These are phyloP conservation scores for Lecanicillium sp. DNA, from an alignment of 2,329 filamentous ascomycete genomes.

Conservation along the genomic window DNA sequence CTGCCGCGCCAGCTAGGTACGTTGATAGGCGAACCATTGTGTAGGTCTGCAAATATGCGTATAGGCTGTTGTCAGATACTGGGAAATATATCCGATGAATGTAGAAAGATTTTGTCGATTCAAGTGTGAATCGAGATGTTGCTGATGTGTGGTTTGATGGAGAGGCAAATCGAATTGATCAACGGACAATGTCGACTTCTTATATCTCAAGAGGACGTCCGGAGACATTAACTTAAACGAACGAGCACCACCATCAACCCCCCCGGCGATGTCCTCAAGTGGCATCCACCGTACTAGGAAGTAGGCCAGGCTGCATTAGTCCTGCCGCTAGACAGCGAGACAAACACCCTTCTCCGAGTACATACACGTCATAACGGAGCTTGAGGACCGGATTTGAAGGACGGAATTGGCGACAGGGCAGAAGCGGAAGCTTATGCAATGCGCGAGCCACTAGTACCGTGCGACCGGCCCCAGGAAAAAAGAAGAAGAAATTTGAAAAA, in stretches of 20 bases:
- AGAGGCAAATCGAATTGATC: too few species aligned
- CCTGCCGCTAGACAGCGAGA: background rate
- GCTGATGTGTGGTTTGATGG: too few species aligned
- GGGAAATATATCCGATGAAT: too few species aligned
- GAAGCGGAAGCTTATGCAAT: too few species aligned
- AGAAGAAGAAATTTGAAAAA: background rate
- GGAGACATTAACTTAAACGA: too few species aligned
- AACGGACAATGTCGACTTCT: too few species aligned
- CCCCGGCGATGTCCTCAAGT: background rate
- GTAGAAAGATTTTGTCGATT: background rate
- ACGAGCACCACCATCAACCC: too few species aligned
- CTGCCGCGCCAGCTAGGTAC: background rate
- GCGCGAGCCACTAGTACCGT: background rate
- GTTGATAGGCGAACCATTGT: slow-evolving; percentile 5
- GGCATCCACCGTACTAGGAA: background rate
- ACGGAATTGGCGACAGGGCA: slow-evolving; percentile 5
- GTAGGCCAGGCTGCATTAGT: background rate
- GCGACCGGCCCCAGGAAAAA: too few species aligned
- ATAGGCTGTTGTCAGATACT: too few species aligned
- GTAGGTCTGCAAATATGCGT: too few species aligned
- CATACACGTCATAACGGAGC: slow-evolving; percentile 3
- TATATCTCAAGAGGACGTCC: too few species aligned
- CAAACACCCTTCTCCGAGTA: background rate
- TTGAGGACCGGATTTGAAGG: background rate
- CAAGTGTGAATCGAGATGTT: background rate